Evolutionary conservation across 495 filamentous ascomycete genomes (phyloP).

Genomic region (Cladorrhinum samala): DNA sequence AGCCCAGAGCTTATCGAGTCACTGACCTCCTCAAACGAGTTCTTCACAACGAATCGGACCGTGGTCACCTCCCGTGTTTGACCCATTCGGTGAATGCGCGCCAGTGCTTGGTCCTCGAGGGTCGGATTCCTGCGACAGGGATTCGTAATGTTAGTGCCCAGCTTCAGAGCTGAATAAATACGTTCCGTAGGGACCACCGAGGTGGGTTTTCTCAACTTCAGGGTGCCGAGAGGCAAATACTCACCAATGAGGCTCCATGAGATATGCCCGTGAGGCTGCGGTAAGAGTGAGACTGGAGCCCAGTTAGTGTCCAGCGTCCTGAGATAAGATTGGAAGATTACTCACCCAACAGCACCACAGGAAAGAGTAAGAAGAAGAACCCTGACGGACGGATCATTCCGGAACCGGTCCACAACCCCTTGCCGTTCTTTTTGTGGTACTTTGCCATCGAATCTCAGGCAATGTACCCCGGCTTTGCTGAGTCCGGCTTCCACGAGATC

Average conservation of each 20-base stretch:
- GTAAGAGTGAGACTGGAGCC: conserved; percentile 30
- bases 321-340: neutral
- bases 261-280: conserved; percentile 33
- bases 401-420: conserved; percentile 28
- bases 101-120: conserved; percentile 37
- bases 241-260: conserved; percentile 38
- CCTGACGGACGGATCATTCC: conserved; percentile 20
- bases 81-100: conserved; percentile 33
- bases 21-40: conserved; percentile 34
- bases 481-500: conserved; percentile 34
- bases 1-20: neutral
- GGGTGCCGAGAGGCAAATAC: too few species aligned
- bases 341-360: conserved; percentile 39
- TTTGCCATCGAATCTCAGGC: conserved; percentile 40
- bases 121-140: conserved; percentile 30
- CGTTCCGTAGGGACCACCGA: too few species aligned
- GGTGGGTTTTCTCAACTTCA: too few species aligned
- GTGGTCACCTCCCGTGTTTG: conserved; percentile 35
- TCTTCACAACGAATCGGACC: conserved; percentile 28
- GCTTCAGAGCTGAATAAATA: neutral
- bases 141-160: neutral
- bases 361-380: conserved; percentile 36
- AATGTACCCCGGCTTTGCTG: conserved; percentile 21
- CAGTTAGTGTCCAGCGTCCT: neutral
- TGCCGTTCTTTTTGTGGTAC: conserved; percentile 31